Evolutionary conservation across 306 rosid genomes (phyloP), one percentile per base, ranked within the genome.

Genomic region (Castanea sativa): DNA sequence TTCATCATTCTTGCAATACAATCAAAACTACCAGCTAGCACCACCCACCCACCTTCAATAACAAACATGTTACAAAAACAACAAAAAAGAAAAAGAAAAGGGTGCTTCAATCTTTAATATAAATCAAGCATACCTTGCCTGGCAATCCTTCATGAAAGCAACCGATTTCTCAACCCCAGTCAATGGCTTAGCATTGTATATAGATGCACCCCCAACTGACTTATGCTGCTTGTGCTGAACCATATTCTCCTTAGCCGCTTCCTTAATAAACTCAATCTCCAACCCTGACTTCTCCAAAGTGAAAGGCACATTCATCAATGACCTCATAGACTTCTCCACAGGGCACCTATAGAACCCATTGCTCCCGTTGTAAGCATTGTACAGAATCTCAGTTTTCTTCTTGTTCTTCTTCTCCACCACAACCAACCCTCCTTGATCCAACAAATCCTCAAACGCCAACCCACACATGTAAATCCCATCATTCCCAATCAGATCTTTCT

Each of bases 111-210:
- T 67, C 58, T 60, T 68, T 51, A 51, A 16, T 32, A 68, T 16
- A 32, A 53, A 83, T 88, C 79, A 92, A 52, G 86, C 94, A 75
- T 95, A 89, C 83, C 76, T 93, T 18, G 93, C 85, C 74, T 95
- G 98, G 77, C 93, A 95, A 69, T 91, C 94, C 89, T 88, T 89
- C 99, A 93, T 95, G 93, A 95, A 91, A 83, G 87, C 96, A 27
- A 95, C 96, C 89, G 91, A 83, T 83, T 90, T 93, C 73, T 95
- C 93, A 79, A 93, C 97, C 9, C 99, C 97, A 82, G 98, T 92
- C 86, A 93, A 85, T 33, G 99, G 94, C 99, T 93, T 93, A 7
- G 99, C 99, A 81, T 95, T 91, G 83, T 95, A 93, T 33, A 95
- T 93, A 0, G 98, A 95, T 70, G 98, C 99, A 0, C 99, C 99